Evolutionary conservation across 2,329 filamentous ascomycete genomes (phyloP), one percentile per base, ranked within the genome.

Genomic region (Penicillium sumatraense): DNA sequence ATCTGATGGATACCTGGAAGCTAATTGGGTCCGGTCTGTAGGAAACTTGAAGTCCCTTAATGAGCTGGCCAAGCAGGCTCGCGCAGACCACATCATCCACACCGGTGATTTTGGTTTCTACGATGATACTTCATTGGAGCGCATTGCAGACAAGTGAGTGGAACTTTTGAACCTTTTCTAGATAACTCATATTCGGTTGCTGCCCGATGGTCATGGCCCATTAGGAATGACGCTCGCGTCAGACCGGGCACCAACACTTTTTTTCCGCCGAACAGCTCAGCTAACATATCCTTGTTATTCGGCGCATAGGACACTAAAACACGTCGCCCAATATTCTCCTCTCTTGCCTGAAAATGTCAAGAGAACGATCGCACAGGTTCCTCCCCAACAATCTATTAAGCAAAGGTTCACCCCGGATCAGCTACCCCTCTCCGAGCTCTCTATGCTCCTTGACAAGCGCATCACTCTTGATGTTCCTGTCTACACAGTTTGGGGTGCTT

Each of bases 41-140:
- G 95, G 95, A 77, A 97, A 98, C 76, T 82, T 99, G 66, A 87
- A 89, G 78, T 97, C 95, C 64, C 82, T 99, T 69, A 99, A 99
- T 79, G 93, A 98, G 59, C 88, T 99, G 59, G 95, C 95, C 62
- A 96, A 91, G 77, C 90, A 95, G 73, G 93, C 95, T 60, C 90
- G 90, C 73, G 95, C 95, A 68, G 92, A 97, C 78, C 92, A 97
- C 80, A 96, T 99, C 76, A 92, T 99, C 70, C 95, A 99, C 78
- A 99, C 95, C 18, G 95, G 95, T 75, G 95, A 99, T 76, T 99
- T 99, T 74, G 95, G 95, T 60, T 99, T 99, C 80, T 99, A 99
- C 80, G 95, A 99, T 76, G 90, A 96, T 68, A 91, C 89, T 51
- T 99, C 95, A 31, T 81, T 99, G 64, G 93, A 98, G 70, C 89